Evolutionary conservation across 768 basidiomycete genomes (phyloP).

Genomic region (Pleurotus giganteus): DNA sequence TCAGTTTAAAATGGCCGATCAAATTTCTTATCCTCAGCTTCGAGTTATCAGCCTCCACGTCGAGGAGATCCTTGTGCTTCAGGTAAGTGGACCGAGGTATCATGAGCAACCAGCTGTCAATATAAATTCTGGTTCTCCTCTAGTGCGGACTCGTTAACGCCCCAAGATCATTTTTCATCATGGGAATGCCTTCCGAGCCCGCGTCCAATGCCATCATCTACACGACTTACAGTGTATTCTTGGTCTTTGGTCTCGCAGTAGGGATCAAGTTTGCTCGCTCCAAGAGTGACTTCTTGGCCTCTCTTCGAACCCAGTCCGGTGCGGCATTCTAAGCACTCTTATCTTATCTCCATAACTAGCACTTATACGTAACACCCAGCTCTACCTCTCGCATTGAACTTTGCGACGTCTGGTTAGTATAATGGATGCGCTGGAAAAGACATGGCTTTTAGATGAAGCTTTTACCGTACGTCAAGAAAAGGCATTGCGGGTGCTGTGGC

Average conservation of each 20-base stretch:
- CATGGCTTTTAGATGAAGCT: background rate
- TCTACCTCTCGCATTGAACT: slow-evolving; percentile 8
- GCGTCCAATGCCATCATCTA: slow-evolving; percentile 9
- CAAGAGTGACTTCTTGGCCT: slow-evolving; percentile 7
- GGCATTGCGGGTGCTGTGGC: slow-evolving; percentile 10
- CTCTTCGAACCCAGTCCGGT: slow-evolving; percentile 7
- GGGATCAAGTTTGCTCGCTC: slow-evolving; percentile 3
- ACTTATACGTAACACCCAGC: background rate
- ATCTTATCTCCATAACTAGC: background rate
- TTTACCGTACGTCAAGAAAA: slow-evolving; percentile 6
- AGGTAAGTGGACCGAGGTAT: too few relatives aligned
- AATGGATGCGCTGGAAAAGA: slow-evolving; percentile 5
- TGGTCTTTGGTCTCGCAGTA: slow-evolving; percentile 5
- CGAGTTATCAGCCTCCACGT: too few relatives aligned
- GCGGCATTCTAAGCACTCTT: background rate
- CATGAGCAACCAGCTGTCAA: too few relatives aligned
- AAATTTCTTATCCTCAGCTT: too few relatives aligned
- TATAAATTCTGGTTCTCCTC: too few relatives aligned
- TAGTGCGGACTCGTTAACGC: too few relatives aligned
- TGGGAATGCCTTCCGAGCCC: slow-evolving; percentile 4
- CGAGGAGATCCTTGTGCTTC: too few relatives aligned
- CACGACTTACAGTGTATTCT: slow-evolving; percentile 6
- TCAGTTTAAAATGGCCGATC: too few relatives aligned
- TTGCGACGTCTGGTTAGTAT: slow-evolving; percentile 9
- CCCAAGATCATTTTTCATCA: too few relatives aligned